phyloP scores from a whole-genome alignment of 768 basidiomycete species.

The Guyanaporus albipodus region DNA sequence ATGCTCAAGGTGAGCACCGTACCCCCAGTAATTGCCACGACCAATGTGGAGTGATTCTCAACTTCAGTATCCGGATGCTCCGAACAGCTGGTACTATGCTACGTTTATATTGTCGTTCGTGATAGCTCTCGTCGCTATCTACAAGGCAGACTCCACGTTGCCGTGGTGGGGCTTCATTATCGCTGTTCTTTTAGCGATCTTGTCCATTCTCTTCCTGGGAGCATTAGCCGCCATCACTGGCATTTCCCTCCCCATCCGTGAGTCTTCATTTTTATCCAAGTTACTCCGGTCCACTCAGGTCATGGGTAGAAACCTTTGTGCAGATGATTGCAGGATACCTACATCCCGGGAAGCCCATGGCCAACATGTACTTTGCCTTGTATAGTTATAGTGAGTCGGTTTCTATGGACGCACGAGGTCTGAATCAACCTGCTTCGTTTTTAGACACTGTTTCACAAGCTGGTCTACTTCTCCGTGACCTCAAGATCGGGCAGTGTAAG shows the following conservation, averaged over 20 bases:
- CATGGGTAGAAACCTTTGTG: slow-evolving; percentile 21
- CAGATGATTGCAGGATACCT: slow-evolving; percentile 37
- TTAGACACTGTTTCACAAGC: slow-evolving; percentile 51
- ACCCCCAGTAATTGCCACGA: slow-evolving; percentile 13
- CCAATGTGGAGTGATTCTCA: not conserved
- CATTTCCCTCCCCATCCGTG: slow-evolving; percentile 10
- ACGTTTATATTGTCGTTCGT: slow-evolving; percentile 34
- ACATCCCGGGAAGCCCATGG: slow-evolving; percentile 36
- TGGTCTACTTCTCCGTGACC: slow-evolving; percentile 50
- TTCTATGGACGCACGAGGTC: slow-evolving; percentile 22
- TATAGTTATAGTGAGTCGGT: slow-evolving; percentile 41
- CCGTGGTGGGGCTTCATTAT: slow-evolving; percentile 60
- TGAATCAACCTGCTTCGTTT: slow-evolving; percentile 35
- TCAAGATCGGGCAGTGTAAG: slow-evolving; percentile 41
- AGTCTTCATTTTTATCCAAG: slow-evolving; percentile 3
- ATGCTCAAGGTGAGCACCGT: slow-evolving; percentile 37
- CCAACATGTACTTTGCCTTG: slow-evolving; percentile 41
- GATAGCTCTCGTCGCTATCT: slow-evolving; percentile 51
- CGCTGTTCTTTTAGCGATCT: slow-evolving; percentile 44
- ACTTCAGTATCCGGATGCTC: slow-evolving; percentile 31
- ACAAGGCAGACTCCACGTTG: slow-evolving; percentile 48
- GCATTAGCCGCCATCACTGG: slow-evolving; percentile 52
- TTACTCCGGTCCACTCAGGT: not conserved
- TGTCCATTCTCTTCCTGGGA: slow-evolving; percentile 51
- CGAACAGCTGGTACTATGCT: slow-evolving; percentile 32